Evolutionary conservation across 1,284 basidiomycete species (phyloP).

Genomic region (Macrocystidia cucumis): DNA sequence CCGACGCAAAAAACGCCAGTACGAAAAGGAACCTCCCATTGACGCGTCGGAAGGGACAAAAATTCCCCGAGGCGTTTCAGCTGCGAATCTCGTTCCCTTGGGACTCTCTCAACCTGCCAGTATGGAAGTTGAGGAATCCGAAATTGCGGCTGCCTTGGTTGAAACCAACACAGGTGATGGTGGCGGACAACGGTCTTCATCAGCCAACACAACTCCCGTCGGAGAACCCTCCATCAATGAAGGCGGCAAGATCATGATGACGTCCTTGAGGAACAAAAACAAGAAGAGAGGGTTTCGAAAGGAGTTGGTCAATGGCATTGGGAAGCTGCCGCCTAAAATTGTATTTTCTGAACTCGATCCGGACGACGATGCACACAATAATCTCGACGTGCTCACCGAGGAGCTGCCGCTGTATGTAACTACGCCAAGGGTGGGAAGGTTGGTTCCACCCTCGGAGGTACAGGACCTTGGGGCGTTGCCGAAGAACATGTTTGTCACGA

Average conservation of each 20-base stretch:
- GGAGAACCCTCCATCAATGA: slow-evolving; percentile 7
- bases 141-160: not conserved
- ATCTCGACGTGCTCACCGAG: not conserved
- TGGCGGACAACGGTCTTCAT: not conserved
- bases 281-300: slow-evolving; percentile 62
- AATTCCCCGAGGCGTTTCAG: slow-evolving; percentile 2
- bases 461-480: slow-evolving; percentile 43
- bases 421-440: slow-evolving; percentile 16
- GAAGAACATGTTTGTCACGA: slow-evolving; percentile 57
- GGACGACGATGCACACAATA: slow-evolving; percentile 1
- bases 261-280: slow-evolving; percentile 64
- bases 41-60: slow-evolving; percentile 2
- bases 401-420: not conserved
- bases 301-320: slow-evolving; percentile 36
- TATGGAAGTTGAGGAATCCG: not conserved
- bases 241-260: slow-evolving; percentile 35
- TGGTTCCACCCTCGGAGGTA: slow-evolving; percentile 62
- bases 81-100: slow-evolving; percentile 20
- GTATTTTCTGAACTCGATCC: slow-evolving; percentile 33
- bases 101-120: slow-evolving; percentile 10
- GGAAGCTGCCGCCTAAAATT: slow-evolving; percentile 46
- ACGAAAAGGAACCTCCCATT: slow-evolving; percentile 6
- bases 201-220: not conserved
- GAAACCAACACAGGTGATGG: not conserved
- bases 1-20: slow-evolving; percentile 40